phyloP scores from a whole-genome alignment of 2,329 filamentous ascomycete species.

The Keithomyces neogunnii region DNA sequence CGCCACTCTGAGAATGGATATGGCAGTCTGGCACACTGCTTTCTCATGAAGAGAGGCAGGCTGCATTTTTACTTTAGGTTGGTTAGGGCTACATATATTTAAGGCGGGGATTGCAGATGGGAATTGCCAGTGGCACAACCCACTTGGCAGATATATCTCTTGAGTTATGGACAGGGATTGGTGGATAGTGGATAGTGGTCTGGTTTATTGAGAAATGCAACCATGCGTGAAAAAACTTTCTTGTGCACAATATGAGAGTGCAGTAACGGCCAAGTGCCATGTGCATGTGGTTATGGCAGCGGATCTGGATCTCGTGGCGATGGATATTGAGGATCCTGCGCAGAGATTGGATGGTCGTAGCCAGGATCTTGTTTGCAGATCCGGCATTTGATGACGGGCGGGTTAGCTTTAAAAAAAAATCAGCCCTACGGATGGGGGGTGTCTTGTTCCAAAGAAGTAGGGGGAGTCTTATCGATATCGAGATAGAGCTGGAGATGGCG shows the following conservation, averaged over 20 bases:
- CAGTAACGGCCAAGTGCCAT: background rate
- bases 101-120: background rate
- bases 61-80: background rate
- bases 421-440: background rate
- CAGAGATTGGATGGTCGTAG: background rate
- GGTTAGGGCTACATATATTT: background rate
- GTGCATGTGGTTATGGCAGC: background rate
- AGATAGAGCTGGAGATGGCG: background rate
- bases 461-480: background rate
- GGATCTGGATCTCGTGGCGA: background rate
- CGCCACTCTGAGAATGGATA: background rate
- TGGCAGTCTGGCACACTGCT: background rate
- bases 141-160: constrained; percentile 2
- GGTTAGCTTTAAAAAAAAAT: background rate
- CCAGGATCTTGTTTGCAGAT: background rate
- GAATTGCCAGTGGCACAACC: constrained; percentile 6
- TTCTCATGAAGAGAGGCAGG: background rate
- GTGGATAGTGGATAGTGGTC: background rate
- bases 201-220: background rate
- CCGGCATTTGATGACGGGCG: background rate
- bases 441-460: background rate
- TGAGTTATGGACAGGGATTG: background rate
- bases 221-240: background rate
- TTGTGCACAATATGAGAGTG: background rate
- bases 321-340: background rate